These are phyloP conservation scores for Neurospora hispaniola DNA, from an alignment of 495 filamentous ascomycete genomes.

Conservation along the genomic window DNA sequence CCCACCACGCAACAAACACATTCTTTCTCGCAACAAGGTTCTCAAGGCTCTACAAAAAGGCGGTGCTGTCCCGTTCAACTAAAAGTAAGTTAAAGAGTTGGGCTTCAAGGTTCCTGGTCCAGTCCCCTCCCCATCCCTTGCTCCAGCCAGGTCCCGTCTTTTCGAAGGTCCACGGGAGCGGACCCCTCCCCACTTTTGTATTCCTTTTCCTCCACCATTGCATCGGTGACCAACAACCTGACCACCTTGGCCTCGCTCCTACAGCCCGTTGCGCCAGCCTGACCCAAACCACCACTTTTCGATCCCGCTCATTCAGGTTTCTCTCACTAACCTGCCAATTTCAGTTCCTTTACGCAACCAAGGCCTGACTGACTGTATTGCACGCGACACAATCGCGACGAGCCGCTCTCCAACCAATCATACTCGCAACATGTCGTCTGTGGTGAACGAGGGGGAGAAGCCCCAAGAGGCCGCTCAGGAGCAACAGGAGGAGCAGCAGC, in stretches of 20 bases:
- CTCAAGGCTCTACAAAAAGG: background rate
- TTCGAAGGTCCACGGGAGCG: background rate
- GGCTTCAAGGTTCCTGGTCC: background rate
- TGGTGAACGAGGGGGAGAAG: slow-evolving; percentile 18
- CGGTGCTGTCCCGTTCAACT: background rate
- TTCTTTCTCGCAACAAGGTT: background rate
- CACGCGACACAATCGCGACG: background rate
- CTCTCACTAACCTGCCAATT: background rate
- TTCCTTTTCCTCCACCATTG: background rate
- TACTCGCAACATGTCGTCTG: slow-evolving; percentile 14
- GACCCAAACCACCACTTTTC: background rate
- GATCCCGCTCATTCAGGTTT: background rate
- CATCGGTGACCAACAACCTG: background rate
- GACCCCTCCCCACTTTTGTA: background rate
- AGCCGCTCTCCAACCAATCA: background rate
- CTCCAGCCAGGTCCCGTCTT: background rate
- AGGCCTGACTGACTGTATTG: background rate
- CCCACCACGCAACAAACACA: background rate
- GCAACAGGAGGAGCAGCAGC: background rate
- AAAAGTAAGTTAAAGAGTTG: background rate
- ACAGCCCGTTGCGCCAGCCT: background rate
- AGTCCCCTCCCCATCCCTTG: background rate
- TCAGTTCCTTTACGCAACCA: background rate
- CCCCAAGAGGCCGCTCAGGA: slow-evolving; percentile 11
- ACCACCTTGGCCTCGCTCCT: background rate